Evolutionary conservation across 1,139 yeast species (phyloP).

Genomic region (Candida sp.): DNA sequence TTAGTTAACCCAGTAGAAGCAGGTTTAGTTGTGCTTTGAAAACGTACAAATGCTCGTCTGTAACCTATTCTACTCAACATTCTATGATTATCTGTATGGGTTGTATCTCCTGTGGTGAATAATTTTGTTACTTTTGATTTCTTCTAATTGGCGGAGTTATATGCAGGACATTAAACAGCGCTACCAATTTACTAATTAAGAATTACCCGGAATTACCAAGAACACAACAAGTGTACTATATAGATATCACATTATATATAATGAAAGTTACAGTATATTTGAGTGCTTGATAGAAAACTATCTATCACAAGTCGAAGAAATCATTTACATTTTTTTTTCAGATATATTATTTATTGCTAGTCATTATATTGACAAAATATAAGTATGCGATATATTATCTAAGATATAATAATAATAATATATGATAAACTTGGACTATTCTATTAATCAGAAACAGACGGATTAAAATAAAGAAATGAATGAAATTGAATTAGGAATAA

Average conservation of each 20-base stretch:
- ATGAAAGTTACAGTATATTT: no score
- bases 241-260: no score
- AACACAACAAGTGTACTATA: not conserved
- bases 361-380: no score
- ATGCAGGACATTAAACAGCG: not conserved
- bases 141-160: not conserved
- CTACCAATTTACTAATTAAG: not conserved
- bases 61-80: slow-evolving; percentile 2
- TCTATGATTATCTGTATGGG: not conserved
- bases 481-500: no score
- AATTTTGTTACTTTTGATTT: not conserved
- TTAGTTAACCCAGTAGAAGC: slow-evolving; percentile 33
- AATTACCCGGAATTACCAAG: not conserved
- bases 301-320: no score
- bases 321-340: no score
- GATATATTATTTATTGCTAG: no score
- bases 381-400: no score
- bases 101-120: not conserved
- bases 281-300: no score
- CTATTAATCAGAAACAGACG: no score
- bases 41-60: slow-evolving; percentile 2
- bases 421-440: no score
- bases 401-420: no score
- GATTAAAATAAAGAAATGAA: not conserved
- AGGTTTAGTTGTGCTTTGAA: slow-evolving; percentile 2